These are phyloP conservation scores for Cupressus sempervirens DNA, from an alignment of 75 land plant species.

Conservation along the genomic window DNA sequence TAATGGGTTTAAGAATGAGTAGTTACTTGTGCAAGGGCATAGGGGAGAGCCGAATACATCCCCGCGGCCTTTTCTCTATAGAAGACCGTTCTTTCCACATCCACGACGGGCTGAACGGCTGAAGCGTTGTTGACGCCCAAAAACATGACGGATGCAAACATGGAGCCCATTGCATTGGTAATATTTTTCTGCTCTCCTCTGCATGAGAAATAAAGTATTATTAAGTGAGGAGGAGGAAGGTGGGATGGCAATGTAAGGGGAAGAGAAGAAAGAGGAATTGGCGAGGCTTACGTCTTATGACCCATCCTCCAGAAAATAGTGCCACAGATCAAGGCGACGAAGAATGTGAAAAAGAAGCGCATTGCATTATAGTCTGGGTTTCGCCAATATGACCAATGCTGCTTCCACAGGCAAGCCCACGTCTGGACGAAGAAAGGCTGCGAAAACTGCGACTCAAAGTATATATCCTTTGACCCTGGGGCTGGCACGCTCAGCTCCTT, in stretches of 20 bases:
- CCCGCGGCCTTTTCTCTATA: not conserved
- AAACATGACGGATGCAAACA: not conserved
- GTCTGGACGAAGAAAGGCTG: constrained; percentile 29
- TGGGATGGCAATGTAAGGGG: not conserved
- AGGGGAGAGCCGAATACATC: not conserved
- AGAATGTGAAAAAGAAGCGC: constrained; percentile 63
- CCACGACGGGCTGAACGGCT: not conserved
- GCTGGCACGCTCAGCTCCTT: constrained; percentile 63
- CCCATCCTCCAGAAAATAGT: constrained; percentile 84
- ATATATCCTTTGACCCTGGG: constrained; percentile 29
- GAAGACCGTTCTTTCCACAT: not conserved
- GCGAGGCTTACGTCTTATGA: not conserved
- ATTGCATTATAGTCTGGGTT: constrained; percentile 61
- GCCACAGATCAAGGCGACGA: constrained; percentile 67
- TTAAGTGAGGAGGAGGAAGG: not conserved
- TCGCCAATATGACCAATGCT: constrained; percentile 50
- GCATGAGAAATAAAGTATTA: not conserved
- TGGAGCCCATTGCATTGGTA: not conserved
- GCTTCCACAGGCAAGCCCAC: constrained; percentile 51
- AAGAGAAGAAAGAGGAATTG: not conserved
- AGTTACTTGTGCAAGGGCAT: not conserved
- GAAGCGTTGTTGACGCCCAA: not conserved
- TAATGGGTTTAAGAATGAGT: too few species aligned
- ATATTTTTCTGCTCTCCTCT: not conserved
- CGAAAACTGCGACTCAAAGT: constrained; percentile 28